Percentiles rank a stretch among this genome's conserved stretches.
Conservation (phyloP, 176 grass and related monocot species). For the bread wheat (Triticum aestivum) region DNA sequence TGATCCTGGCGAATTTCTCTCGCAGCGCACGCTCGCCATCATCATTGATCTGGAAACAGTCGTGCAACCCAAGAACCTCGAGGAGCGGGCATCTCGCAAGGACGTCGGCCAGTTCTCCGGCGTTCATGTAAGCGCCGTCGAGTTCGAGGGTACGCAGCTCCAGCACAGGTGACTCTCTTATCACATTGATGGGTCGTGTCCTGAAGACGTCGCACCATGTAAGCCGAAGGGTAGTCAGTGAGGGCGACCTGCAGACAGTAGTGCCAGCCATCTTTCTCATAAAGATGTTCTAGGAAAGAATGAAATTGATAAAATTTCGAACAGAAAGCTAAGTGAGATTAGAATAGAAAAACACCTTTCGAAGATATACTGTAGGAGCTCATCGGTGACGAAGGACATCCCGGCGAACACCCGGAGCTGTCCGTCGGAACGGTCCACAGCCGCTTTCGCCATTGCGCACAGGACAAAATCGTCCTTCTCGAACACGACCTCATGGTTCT, state of each 20-base stretch:
- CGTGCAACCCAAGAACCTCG: not conserved
- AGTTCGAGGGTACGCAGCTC: not conserved
- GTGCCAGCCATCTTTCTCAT: not conserved
- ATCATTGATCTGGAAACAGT: not conserved
- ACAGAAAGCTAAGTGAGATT: not conserved
- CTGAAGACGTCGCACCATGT: not conserved
- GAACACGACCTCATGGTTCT: no score
- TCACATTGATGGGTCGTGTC: no score
- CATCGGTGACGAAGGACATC: not conserved
- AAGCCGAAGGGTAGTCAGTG: not conserved
- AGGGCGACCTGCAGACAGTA: not conserved
- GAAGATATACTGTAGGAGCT: not conserved
- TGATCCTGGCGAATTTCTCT: not conserved
- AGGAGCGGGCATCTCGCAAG: not conserved
- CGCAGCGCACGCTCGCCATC: not conserved
- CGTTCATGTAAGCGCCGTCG: fast-evolving
- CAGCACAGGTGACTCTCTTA: not conserved
- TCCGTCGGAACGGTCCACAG: not conserved
- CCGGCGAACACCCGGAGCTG: not conserved
- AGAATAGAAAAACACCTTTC: not conserved
- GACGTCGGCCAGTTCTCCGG: not conserved
- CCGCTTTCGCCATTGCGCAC: not conserved
- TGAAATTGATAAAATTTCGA: not conserved
- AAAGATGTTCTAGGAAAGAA: not conserved
- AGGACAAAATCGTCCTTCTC: no score